A percentile compares a stretch with the other conserved stretches of the same genome.
Conservation (phyloP, 2,329 filamentous ascomycete genomes). For the Ambrosiella cleistominuta region DNA sequence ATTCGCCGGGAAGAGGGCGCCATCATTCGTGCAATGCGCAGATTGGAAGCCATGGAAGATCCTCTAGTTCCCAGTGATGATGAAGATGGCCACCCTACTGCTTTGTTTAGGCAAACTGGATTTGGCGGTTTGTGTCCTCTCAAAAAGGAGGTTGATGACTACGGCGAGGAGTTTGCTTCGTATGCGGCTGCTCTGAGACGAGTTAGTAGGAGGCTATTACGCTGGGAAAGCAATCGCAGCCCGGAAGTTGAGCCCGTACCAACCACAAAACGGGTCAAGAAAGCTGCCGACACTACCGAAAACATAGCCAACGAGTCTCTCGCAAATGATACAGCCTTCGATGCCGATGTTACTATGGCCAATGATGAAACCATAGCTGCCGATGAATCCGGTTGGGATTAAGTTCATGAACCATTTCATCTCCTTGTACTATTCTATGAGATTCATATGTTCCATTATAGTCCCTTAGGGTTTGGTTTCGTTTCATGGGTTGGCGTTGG, state of each 20-base stretch:
- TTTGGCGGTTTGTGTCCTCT: conserved; percentile 48
- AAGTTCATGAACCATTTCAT: not conserved
- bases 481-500: no score
- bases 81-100: conserved; percentile 23
- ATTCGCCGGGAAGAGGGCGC: conserved; percentile 45
- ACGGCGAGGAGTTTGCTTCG: conserved; percentile 53
- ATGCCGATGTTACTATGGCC: conserved; percentile 25
- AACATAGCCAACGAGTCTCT: conserved; percentile 16
- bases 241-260: conserved; percentile 29
- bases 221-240: conserved; percentile 44
- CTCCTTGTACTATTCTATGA: not conserved
- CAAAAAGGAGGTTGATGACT: conserved; percentile 48
- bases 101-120: conserved; percentile 35
- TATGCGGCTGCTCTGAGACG: conserved; percentile 50
- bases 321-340: conserved; percentile 15
- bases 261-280: conserved; percentile 26
- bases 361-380: conserved; percentile 31
- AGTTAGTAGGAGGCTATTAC: conserved; percentile 43
- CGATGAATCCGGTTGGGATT: conserved; percentile 21
- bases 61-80: conserved; percentile 46
- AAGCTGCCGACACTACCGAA: conserved; percentile 17
- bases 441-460: no score
- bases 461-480: no score
- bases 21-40: conserved; percentile 47
- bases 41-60: conserved; percentile 38